phyloP scores from a whole-genome alignment of 2,329 filamentous ascomycete species.

The Emergomyces orientalis region DNA sequence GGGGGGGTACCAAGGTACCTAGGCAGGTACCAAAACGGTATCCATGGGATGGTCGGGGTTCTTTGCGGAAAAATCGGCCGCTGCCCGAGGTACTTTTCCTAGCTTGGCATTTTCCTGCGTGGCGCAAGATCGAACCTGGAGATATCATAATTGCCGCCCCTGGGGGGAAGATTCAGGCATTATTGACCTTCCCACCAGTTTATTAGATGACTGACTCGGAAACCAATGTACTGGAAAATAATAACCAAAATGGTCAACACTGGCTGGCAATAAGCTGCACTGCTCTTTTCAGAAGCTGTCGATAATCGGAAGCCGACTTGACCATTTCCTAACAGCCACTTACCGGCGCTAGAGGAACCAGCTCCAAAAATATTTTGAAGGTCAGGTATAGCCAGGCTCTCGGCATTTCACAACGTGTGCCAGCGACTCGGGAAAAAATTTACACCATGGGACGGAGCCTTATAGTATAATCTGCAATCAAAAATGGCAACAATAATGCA shows the following conservation, averaged over 20 bases:
- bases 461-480: not conserved
- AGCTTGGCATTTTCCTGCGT: not conserved
- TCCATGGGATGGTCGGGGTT: not conserved
- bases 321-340: too few relatives aligned
- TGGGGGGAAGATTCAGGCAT: not conserved
- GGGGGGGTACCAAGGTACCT: not conserved
- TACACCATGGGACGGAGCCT: not conserved
- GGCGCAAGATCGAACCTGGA: too few relatives aligned
- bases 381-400: not conserved
- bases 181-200: not conserved
- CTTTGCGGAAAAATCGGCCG: not conserved
- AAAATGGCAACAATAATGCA: not conserved
- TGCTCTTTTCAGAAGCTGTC: too few relatives aligned
- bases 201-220: not conserved
- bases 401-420: conserved; percentile 4
- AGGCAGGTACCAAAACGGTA: not conserved
- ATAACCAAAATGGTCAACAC: not conserved
- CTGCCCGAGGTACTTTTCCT: not conserved
- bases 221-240: too few relatives aligned
- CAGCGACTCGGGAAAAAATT: not conserved
- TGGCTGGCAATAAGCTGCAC: too few relatives aligned
- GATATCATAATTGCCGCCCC: too few relatives aligned
- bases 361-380: too few relatives aligned
- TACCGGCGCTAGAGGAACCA: too few relatives aligned
- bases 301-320: too few relatives aligned